Base-by-base conservation (phyloP, 1,284 basidiomycete species). In the Rhodotorula sp. region DNA sequence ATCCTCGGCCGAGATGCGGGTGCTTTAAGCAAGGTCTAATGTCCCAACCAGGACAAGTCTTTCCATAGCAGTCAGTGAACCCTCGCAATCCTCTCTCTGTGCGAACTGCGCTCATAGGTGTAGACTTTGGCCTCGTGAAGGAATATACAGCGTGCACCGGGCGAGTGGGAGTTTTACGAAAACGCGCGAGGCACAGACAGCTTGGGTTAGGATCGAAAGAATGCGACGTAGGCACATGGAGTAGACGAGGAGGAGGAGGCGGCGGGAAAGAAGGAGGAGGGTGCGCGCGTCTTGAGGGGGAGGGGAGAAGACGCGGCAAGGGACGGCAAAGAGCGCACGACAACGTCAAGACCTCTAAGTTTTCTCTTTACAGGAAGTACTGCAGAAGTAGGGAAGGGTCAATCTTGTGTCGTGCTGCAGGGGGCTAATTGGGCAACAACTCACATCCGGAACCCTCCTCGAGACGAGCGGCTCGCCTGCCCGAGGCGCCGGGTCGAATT, bases 401-500 rank as follows among this genome's bases (percentile, higher is more conserved):
- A 50, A 26, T 23, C 16, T 0, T 7, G 0, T 14, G 43, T 12
- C 10, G 16, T 31, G 14, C 21, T 19, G 7, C 3, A 19, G 15
- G 3, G 50, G 28, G 19, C 16, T 23, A 2, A 5, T 0, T 16
- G 54, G 31, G 54, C 10, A n/a, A 55, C 8, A 8, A 26, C 54
- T 55, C 38, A 54, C 52, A 57, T 99, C 97, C 80, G 95, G 97
- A 81, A 98, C 95, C 83, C 95, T 91, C 83, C 95, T 88, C 79
- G 95, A 94, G 74, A 99, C 95, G 70, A 99, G 88, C 60, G 95
- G 95, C 83, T 99, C 97, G 77, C 95, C 97, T 78, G 95, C 94
- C 81, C 95, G 87, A 77, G 97, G 95, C 77, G 95, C 95, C 79
- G 95, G 95, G 84, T 99, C 95, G 83, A 99, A 99, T 88, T 99